phyloP scores from a whole-genome alignment of 345 rosid genomes.

The Kernera saxatilis region DNA sequence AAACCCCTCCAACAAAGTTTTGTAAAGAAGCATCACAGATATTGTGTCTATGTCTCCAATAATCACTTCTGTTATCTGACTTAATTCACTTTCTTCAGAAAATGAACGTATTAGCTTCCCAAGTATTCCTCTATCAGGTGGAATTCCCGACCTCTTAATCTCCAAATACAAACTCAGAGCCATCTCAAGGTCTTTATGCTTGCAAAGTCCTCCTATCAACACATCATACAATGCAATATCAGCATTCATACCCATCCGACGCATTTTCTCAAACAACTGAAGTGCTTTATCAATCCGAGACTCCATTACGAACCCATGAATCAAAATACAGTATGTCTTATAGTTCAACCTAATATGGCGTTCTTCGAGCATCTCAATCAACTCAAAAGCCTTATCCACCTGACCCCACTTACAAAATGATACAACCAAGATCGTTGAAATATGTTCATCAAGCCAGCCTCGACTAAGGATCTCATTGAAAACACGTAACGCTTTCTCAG shows the following conservation, averaged over 20 bases:
- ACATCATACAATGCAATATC: conserved; percentile 62
- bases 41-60: conserved; percentile 42
- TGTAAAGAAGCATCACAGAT: conserved; percentile 45
- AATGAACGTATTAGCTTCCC: conserved; percentile 54
- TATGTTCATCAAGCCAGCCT: conserved; percentile 68
- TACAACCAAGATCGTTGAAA: conserved; percentile 51
- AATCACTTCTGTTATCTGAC: conserved; percentile 34
- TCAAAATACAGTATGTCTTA: conserved; percentile 61
- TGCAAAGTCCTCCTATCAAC: conserved; percentile 62
- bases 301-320: conserved; percentile 71
- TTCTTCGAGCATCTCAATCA: conserved; percentile 63
- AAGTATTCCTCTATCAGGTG: conserved; percentile 55
- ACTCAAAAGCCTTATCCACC: conserved; percentile 67
- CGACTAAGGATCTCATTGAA: conserved; percentile 47
- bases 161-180: conserved; percentile 55
- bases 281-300: conserved; percentile 62
- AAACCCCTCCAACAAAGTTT: conserved; percentile 40
- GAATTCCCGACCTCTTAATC: conserved; percentile 46
- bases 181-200: conserved; percentile 43
- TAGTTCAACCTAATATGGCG: conserved; percentile 48
- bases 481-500: conserved; percentile 47
- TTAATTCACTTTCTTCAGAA: conserved; percentile 44
- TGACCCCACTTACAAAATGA: conserved; percentile 65
- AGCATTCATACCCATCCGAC: conserved; percentile 45
- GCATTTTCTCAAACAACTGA: conserved; percentile 55